Base-by-base conservation (phyloP, 2,329 filamentous ascomycete species). In the Fusarium sp. region DNA sequence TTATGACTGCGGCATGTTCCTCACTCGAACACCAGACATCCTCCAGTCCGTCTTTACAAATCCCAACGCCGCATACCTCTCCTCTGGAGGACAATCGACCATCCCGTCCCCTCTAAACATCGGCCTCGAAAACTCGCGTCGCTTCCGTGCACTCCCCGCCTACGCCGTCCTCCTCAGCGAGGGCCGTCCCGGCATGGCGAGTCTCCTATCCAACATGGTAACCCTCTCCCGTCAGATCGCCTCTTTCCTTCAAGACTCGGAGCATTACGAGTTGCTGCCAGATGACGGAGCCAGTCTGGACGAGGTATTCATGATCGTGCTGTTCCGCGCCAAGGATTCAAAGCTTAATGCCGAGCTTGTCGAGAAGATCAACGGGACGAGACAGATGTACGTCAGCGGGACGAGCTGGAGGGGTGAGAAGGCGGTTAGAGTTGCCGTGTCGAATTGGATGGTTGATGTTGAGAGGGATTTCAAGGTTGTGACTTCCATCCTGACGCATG, bases 1-100 rank as follows among this genome's bases (percentile, higher is more conserved):
- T 0, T 98, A 98, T 78, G 96, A 98, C 82, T 95, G 93, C 77
- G 96, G 95, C 50, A 93, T 98, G 82, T 97, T 98, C 87, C 89
- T 97, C 76, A 94, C 92, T 61, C 90, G 91, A 20, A 89, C 93
- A 71, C 83, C 89, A 9, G 77, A 83, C 4, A 84, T 90, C 14
- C 88, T 92, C 1, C 85, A 83, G 64, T 80, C 87, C 34, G 91
- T 95, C 11, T 97, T 96, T 82, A 87, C 89, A 69, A 98, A 98
- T 82, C 90, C 94, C 35, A 95, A 95, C 80, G 95, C 96, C 3
- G 93, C 92, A 2, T 98, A 98, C 79, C 89, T 98, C 54, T 83
- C 86, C 6, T 79, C 84, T 10, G 81, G 82, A 22, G 80, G 82
- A 18, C 77, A 78, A 4, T 80, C 67, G 70, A 79, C 58, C 78